These are phyloP conservation scores for Ustilago bromivora DNA, from an alignment of 1,284 basidiomycete genomes.

Conservation along the genomic window DNA sequence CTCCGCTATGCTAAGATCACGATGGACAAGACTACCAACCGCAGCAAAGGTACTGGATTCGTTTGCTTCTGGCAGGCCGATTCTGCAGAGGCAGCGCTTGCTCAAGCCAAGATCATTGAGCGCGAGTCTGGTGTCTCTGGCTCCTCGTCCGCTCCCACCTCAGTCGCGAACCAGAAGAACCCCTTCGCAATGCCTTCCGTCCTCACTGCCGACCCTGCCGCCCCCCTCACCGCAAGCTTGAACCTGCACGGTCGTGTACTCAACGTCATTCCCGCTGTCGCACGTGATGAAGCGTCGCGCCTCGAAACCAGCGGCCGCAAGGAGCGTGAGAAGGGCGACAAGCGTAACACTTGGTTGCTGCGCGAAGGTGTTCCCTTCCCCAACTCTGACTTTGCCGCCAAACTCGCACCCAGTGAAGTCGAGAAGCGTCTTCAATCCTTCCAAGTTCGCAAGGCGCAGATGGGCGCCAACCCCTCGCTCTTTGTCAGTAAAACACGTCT, in stretches of 20 bases:
- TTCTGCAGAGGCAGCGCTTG: slow-evolving; percentile 86
- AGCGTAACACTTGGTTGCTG: slow-evolving; percentile 94
- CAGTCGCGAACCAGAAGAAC: slow-evolving; percentile 48
- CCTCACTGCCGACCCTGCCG: slow-evolving; percentile 89
- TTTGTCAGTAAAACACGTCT: slow-evolving; percentile 95
- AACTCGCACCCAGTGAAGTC: slow-evolving; percentile 53
- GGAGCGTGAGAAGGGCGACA: slow-evolving; percentile 86
- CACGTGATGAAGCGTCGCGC: slow-evolving; percentile 84
- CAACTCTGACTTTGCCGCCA: slow-evolving; percentile 49
- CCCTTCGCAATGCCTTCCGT: slow-evolving; percentile 66
- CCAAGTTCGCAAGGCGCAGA: slow-evolving; percentile 61
- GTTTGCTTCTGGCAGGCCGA: slow-evolving; percentile 96
- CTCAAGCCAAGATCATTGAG: slow-evolving; percentile 75
- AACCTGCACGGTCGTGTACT: slow-evolving; percentile 93
- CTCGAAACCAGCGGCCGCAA: slow-evolving; percentile 87
- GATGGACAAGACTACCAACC: slow-evolving; percentile 83
- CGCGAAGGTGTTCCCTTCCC: slow-evolving; percentile 77
- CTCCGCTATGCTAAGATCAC: slow-evolving; percentile 93
- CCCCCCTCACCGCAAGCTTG: slow-evolving; percentile 82
- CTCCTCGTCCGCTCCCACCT: slow-evolving; percentile 13
- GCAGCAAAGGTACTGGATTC: slow-evolving; percentile 94
- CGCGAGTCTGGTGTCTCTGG: slow-evolving; percentile 49
- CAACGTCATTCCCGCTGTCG: slow-evolving; percentile 89
- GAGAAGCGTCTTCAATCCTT: slow-evolving; percentile 64
- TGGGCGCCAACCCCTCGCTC: slow-evolving; percentile 87